Evolutionary conservation across 2,329 filamentous ascomycete species (phyloP).

Genomic region (Aspergillus ochraceus): DNA sequence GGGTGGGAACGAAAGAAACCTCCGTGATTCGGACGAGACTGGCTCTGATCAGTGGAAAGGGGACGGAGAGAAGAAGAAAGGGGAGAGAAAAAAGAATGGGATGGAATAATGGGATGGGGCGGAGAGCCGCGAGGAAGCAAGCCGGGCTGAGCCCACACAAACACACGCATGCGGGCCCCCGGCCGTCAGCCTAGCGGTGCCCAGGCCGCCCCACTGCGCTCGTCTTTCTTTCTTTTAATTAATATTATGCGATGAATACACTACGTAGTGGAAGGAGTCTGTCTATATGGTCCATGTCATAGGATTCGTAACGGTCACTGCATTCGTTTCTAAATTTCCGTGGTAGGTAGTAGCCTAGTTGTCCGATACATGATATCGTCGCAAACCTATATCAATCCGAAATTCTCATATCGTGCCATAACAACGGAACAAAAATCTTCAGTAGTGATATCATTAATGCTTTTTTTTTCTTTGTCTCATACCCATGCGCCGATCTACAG

Average conservation of each 20-base stretch:
- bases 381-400: slow-evolving; percentile 12
- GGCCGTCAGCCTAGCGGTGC: slow-evolving; percentile 12
- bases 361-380: slow-evolving; percentile 10
- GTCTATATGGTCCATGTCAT: background rate
- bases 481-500: slow-evolving; percentile 58
- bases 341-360: background rate
- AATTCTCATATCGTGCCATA: slow-evolving; percentile 15
- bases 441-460: slow-evolving; percentile 20
- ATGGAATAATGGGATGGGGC: slow-evolving; percentile 3
- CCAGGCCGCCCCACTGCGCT: background rate
- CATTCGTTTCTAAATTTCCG: slow-evolving; percentile 20
- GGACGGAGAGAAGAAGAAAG: slow-evolving; percentile 1
- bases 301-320: slow-evolving; percentile 16
- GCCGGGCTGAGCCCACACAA: slow-evolving; percentile 3
- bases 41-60: background rate
- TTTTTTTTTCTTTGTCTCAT: slow-evolving; percentile 14
- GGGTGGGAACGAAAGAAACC: background rate
- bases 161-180: slow-evolving; percentile 23
- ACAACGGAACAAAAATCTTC: slow-evolving; percentile 12
- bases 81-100: slow-evolving; percentile 10
- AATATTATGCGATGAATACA: background rate
- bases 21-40: background rate
- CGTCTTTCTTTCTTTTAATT: background rate
- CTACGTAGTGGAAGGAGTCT: too few relatives aligned
- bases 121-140: slow-evolving; percentile 3